Percentiles rank a stretch among this genome's conserved stretches.
phyloP scores from a whole-genome alignment of 2,329 filamentous ascomycete species.

The Neonectria coccinea region DNA sequence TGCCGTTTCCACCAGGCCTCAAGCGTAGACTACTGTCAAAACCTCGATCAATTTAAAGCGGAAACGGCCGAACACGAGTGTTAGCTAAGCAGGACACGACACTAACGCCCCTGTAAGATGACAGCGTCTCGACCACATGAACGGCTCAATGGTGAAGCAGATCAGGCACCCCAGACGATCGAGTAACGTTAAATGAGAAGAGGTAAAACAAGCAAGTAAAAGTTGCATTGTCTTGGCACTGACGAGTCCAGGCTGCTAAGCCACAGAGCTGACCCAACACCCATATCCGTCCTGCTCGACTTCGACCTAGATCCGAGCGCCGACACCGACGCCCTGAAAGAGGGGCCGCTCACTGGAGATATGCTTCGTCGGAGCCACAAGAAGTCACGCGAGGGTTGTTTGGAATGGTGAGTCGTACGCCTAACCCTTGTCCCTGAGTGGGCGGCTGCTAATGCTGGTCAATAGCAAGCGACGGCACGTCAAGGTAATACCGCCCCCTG shows the following conservation, averaged over 20 bases:
- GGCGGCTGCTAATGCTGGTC: not conserved
- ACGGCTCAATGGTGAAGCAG: not conserved
- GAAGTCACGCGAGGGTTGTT: not conserved
- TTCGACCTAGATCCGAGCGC: not conserved
- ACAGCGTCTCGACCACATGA: not conserved
- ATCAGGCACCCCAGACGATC: not conserved
- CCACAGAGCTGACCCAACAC: not conserved
- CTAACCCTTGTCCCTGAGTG: not conserved
- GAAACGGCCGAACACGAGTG: not conserved
- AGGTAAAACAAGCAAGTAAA: not conserved
- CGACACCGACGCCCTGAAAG: not conserved
- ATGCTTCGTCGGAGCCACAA: not conserved
- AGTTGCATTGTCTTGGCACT: not conserved
- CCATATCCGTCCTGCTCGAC: not conserved
- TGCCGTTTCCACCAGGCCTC: constrained; percentile 14
- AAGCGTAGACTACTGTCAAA: constrained; percentile 19
- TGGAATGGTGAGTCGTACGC: not conserved
- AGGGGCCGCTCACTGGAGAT: not conserved
- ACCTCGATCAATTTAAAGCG: not conserved
- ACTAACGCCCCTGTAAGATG: not conserved
- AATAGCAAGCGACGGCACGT: not conserved
- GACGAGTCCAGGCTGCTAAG: not conserved
- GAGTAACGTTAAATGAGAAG: not conserved
- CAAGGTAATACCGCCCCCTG: not conserved
- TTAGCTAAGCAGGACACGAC: not conserved